Base-by-base conservation (phyloP, 2,329 filamentous ascomycete species). In the Drechslerella coelobrocha region DNA sequence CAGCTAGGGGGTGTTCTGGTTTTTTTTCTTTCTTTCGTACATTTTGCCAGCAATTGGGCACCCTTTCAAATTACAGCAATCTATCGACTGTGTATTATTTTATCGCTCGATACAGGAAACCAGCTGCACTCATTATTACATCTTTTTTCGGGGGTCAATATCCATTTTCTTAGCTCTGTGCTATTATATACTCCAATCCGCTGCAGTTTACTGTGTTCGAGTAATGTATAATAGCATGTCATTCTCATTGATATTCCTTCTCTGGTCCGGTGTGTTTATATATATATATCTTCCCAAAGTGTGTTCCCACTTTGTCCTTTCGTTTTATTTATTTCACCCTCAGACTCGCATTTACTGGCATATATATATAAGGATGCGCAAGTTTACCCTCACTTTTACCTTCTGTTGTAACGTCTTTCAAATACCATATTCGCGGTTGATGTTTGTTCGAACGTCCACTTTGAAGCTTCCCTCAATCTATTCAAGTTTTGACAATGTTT, bases 141-240 rank as follows among this genome's bases (percentile, higher is more conserved):
- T 24, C 26, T 21, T 39, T 39, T n/a, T 19, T 59, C 41, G 10
- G n/a, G n/a, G n/a, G n/a, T n/a, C n/a, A n/a, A n/a, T n/a, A 2
- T 26, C 21, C 41, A 31, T 12, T 31, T 5, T 27, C 21, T 8
- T 29, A 56, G n/a, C 14, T 41, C 21, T 26, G 31, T 37, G 29
- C 21, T 41, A 31, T 39, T 43, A 21, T 23, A 26, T 29, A 48
- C 50, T 47, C 24, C 47, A 41, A 51, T 56, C 54, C 50, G 59
- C 63, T 61, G 63, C 63, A 68, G 45, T 27, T 41, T 29, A 61
- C 56, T 68, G 55, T 68, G 61, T 68, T 56, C 48, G 63, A 61
- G 63, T 68, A 68, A 68, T 68, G 55, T 68, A 68, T 68, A 68
- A 68, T 68, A 68, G 56, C 63, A 51, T 61, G 41, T 56, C 29